These are phyloP conservation scores for Collybiopsis confluens DNA, from an alignment of 768 basidiomycete genomes.

Conservation along the genomic window DNA sequence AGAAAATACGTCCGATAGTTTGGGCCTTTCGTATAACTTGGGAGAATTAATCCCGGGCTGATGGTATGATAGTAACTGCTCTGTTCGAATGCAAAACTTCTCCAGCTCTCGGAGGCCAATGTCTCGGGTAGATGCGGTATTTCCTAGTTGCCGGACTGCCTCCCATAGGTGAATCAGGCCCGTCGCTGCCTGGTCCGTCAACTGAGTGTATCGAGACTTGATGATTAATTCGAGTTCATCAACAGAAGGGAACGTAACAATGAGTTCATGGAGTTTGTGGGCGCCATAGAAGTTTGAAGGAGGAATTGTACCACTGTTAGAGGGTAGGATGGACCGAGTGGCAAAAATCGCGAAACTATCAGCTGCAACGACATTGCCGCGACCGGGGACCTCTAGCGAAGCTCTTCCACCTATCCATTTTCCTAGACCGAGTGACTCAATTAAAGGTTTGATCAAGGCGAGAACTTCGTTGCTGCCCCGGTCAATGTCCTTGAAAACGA, in stretches of 20 bases:
- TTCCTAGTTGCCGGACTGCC: constrained; percentile 45
- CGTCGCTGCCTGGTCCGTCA: constrained; percentile 44
- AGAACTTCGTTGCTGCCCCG: constrained; percentile 86
- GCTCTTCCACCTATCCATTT: constrained; percentile 77
- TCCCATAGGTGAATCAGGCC: constrained; percentile 72
- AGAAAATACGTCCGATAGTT: constrained; percentile 49
- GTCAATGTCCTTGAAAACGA: constrained; percentile 91
- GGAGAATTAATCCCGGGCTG: constrained; percentile 37
- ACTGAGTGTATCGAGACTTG: constrained; percentile 55
- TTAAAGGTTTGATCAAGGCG: constrained; percentile 78
- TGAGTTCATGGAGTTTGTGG: constrained; percentile 77
- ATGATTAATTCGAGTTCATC: constrained; percentile 74
- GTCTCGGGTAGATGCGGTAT: constrained; percentile 49
- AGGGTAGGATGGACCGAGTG: constrained; percentile 65
- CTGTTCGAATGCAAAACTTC: constrained; percentile 77
- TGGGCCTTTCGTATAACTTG: constrained; percentile 20
- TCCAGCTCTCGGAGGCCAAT: constrained; percentile 78
- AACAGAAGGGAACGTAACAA: constrained; percentile 53
- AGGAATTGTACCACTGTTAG: constrained; percentile 44
- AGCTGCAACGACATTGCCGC: constrained; percentile 69
- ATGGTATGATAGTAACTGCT: constrained; percentile 45
- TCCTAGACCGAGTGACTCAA: constrained; percentile 64
- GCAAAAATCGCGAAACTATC: constrained; percentile 86
- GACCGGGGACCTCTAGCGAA: constrained; percentile 66
- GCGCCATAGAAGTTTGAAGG: constrained; percentile 75